These are phyloP conservation scores for Eucalyptus pauciflora DNA, from an alignment of 345 rosid genomes.

Conservation along the genomic window DNA sequence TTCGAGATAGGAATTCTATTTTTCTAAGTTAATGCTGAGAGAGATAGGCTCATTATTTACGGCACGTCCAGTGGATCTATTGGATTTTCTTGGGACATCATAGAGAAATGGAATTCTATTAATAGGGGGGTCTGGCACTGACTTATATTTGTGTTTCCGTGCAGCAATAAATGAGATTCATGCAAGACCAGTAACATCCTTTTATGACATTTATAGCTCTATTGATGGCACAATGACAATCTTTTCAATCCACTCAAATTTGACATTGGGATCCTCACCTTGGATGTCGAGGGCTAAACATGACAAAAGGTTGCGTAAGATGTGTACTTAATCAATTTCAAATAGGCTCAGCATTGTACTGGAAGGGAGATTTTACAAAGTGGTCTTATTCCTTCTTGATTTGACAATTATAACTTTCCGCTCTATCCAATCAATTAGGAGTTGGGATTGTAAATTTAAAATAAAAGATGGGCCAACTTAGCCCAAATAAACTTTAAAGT, in stretches of 20 bases:
- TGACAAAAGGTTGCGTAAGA: not conserved
- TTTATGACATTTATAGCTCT: not conserved
- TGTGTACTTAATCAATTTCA: not conserved
- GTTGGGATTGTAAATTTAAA: not conserved
- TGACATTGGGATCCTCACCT: not conserved
- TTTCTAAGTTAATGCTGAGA: not conserved
- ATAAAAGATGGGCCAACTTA: not conserved
- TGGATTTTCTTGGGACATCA: not conserved
- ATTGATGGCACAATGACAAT: not conserved
- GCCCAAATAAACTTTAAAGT: not conserved
- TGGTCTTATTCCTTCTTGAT: not conserved
- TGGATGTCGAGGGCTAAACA: not conserved
- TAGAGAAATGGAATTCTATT: not conserved
- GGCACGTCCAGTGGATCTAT: not conserved
- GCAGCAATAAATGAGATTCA: not conserved
- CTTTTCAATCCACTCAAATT: not conserved
- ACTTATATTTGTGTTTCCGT: not conserved
- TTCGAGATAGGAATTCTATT: not conserved
- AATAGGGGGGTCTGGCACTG: not conserved
- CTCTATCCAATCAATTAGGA: not conserved
- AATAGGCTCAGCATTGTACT: not conserved
- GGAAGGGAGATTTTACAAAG: not conserved
- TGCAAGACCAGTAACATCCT: fast-evolving
- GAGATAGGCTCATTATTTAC: not conserved
- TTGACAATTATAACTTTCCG: not conserved